A percentile compares a stretch with the other conserved stretches of the same genome.
These are phyloP conservation scores for Astrocystis sublimbata DNA, from an alignment of 495 filamentous ascomycete genomes.

Conservation along the genomic window DNA sequence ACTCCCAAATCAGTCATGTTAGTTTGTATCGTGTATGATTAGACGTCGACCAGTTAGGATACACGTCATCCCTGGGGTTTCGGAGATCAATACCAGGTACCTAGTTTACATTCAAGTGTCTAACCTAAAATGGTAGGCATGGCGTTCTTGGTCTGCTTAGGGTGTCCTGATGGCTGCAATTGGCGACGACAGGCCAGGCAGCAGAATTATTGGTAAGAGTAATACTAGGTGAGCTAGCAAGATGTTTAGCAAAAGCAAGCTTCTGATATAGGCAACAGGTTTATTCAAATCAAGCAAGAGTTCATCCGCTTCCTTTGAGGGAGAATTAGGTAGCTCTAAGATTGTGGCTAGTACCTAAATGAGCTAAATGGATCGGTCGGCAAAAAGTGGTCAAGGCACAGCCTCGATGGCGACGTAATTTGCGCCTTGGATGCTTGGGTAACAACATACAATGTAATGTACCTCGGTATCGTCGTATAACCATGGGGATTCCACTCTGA, in stretches of 20 bases:
- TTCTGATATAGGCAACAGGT: background rate
- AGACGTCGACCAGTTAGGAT: too few relatives aligned
- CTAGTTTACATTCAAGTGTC: too few relatives aligned
- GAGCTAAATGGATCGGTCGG: background rate
- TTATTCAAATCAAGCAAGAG: background rate
- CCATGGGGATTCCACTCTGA: too few relatives aligned
- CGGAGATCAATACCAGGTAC: too few relatives aligned
- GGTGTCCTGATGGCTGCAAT: background rate
- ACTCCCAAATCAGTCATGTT: too few relatives aligned
- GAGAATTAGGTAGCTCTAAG: background rate
- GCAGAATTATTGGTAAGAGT: background rate
- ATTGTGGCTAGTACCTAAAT: slow-evolving; percentile 1
- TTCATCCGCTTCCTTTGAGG: too few relatives aligned
- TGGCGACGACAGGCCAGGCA: background rate
- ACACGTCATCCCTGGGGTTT: too few relatives aligned
- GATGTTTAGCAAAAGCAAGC: background rate
- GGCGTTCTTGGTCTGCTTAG: too few relatives aligned
- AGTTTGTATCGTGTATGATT: too few relatives aligned
- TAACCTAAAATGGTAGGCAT: too few relatives aligned
- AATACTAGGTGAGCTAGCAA: background rate
- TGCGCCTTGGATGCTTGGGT: background rate
- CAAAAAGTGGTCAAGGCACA: slow-evolving; percentile 9
- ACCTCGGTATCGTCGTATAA: too few relatives aligned
- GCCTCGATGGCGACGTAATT: slow-evolving; percentile 14
- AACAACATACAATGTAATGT: too few relatives aligned